A percentile compares a stretch with the other conserved stretches of the same genome.
These are phyloP conservation scores for Pyrenophora graminea DNA, from an alignment of 2,329 filamentous ascomycete genomes.

Conservation along the genomic window DNA sequence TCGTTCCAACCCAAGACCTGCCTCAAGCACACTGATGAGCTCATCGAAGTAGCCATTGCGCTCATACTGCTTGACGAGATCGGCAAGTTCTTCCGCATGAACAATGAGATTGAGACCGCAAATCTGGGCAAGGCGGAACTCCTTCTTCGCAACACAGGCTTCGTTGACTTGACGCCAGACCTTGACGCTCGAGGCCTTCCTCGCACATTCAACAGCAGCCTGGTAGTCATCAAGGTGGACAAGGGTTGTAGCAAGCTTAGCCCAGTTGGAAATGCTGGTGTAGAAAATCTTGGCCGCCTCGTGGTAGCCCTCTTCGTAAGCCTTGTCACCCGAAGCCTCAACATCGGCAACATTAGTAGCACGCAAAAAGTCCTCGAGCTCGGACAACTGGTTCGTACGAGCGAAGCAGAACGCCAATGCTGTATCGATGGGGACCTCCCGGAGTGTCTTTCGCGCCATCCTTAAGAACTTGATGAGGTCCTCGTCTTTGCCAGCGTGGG, in stretches of 20 bases:
- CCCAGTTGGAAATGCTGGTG: slow-evolving; percentile 98
- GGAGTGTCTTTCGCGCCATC: slow-evolving; percentile 96
- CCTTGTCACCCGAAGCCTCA: slow-evolving; percentile 97
- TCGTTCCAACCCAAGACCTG: slow-evolving; percentile 90
- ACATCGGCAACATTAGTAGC: slow-evolving; percentile 93
- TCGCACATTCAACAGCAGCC: slow-evolving; percentile 93
- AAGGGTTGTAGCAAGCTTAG: slow-evolving; percentile 94
- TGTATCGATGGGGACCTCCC: slow-evolving; percentile 92
- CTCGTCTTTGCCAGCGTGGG: slow-evolving; percentile 94
- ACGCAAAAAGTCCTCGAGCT: slow-evolving; percentile 95
- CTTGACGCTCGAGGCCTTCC: slow-evolving; percentile 98
- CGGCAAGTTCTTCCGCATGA: slow-evolving; percentile 91
- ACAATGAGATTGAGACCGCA: slow-evolving; percentile 98
- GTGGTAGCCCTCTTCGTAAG: slow-evolving; percentile 89
- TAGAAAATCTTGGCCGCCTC: slow-evolving; percentile 99
- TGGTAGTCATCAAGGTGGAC: slow-evolving; percentile 98
- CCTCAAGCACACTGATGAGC: slow-evolving; percentile 90
- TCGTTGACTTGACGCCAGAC: slow-evolving; percentile 99
- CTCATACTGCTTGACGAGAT: slow-evolving; percentile 96
- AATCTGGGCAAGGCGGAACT: slow-evolving; percentile 97
- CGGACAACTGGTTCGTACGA: slow-evolving; percentile 84
- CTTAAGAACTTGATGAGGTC: slow-evolving; percentile 94
- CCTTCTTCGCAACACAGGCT: slow-evolving; percentile 95
- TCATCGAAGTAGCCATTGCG: slow-evolving; percentile 97
- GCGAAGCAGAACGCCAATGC: slow-evolving; percentile 92